Conservation (phyloP, 148 eudicot species). For the Amaranthus cruentus region DNA sequence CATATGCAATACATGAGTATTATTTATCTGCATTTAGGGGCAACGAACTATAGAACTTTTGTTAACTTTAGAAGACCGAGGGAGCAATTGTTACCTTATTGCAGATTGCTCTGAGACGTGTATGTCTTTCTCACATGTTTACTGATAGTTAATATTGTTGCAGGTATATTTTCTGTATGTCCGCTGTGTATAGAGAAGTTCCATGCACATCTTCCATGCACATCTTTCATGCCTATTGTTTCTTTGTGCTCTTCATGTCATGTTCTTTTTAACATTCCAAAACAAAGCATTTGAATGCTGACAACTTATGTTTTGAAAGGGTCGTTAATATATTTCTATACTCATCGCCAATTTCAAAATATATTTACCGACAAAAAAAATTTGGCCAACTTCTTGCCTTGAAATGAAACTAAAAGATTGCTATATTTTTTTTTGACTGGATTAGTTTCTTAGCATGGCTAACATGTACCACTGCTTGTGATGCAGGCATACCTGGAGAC, state of each 20-base stretch:
- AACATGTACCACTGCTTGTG: slow-evolving; percentile 8
- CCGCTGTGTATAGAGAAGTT: not conserved
- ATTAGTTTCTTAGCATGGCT: slow-evolving; percentile 3
- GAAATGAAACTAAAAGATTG: not conserved
- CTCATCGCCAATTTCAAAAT: too few relatives aligned
- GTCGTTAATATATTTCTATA: too few relatives aligned
- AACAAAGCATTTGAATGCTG: not conserved
- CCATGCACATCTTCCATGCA: not conserved
- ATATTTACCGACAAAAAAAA: too few relatives aligned
- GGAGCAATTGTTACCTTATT: not conserved
- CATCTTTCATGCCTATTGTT: not conserved
- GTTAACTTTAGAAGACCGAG: not conserved
- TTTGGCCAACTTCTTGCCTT: too few relatives aligned
- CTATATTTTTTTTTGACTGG: not conserved
- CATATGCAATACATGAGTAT: not conserved
- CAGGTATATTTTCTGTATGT: not conserved
- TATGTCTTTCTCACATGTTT: slow-evolving; percentile 5
- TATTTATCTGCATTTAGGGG: not conserved
- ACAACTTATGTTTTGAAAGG: not conserved
- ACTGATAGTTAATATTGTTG: not conserved
- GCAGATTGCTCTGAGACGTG: not conserved
- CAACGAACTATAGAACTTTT: not conserved
- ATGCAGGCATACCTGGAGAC: slow-evolving; percentile 93
- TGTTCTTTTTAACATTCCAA: not conserved
- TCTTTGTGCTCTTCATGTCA: not conserved